Evolutionary conservation across 306 rosid species (phyloP).

Genomic region (Dalbergia oliveri): DNA sequence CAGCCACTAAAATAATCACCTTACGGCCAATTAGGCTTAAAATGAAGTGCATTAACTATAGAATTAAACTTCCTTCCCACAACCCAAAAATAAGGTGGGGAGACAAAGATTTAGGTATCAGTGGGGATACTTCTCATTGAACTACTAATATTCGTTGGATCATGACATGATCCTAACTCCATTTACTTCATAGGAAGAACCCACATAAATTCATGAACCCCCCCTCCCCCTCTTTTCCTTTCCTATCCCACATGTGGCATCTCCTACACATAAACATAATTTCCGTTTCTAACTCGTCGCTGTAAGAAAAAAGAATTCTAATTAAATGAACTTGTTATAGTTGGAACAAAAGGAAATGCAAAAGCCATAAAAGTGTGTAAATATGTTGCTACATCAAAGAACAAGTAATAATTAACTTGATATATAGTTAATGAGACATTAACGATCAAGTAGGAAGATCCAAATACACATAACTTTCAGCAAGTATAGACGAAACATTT

Average conservation of each 20-base stretch:
- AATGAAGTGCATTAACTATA: conserved; percentile 25
- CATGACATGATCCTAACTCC: conserved; percentile 45
- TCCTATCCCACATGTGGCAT: conserved; percentile 18
- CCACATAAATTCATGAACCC: conserved; percentile 29
- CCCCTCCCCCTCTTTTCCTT: not conserved
- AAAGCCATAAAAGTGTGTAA: not conserved
- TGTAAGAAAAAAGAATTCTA: not conserved
- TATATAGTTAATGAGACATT: conserved; percentile 10
- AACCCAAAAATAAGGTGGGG: conserved; percentile 27
- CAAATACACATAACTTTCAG: not conserved
- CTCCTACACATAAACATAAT: not conserved
- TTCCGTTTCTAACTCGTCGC: conserved; percentile 15
- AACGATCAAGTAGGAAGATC: not conserved
- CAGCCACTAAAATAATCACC: not conserved
- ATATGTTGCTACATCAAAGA: not conserved
- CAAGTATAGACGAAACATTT: not conserved
- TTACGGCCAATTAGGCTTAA: not conserved
- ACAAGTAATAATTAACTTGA: not conserved
- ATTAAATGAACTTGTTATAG: not conserved
- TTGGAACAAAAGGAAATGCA: no score
- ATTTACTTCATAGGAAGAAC: not conserved
- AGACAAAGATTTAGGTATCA: conserved; percentile 62
- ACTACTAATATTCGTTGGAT: conserved; percentile 2
- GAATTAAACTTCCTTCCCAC: conserved; percentile 32
- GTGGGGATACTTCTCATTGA: conserved; percentile 32